A percentile compares a stretch with the other conserved stretches of the same genome.
Evolutionary conservation across 2,329 filamentous ascomycete genomes (phyloP).

Genomic region (Ophiostoma sp.): DNA sequence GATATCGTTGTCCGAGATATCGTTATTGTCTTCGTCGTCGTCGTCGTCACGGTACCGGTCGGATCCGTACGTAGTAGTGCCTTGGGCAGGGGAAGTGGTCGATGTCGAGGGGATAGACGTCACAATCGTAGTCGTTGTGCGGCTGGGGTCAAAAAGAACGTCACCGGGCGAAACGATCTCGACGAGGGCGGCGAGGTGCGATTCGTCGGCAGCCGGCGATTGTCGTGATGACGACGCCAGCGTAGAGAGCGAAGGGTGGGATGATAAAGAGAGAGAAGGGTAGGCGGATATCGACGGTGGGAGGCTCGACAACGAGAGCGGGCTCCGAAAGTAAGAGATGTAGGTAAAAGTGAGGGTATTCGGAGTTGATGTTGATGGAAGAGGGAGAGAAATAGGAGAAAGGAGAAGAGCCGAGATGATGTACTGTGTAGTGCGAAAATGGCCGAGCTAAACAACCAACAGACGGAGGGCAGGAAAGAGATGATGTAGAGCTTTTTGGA

Average conservation of each 20-base stretch:
- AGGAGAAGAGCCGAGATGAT: not conserved
- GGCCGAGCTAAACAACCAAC: not conserved
- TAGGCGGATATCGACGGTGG: not conserved
- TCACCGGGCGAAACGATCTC: constrained; percentile 41
- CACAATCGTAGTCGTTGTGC: constrained; percentile 33
- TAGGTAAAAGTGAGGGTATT: not conserved
- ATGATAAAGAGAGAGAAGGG: not conserved
- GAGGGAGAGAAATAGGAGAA: not conserved
- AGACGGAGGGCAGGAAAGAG: not conserved
- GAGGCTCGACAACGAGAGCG: not conserved
- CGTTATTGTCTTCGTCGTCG: constrained; percentile 2
- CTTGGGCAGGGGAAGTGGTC: not conserved
- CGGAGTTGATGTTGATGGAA: not conserved
- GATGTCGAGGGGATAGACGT: constrained; percentile 9
- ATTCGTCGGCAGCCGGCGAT: constrained; percentile 29
- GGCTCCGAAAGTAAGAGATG: not conserved
- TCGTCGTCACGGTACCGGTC: not conserved
- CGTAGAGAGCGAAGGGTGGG: constrained; percentile 22
- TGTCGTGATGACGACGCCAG: constrained; percentile 30
- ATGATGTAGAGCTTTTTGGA: not conserved
- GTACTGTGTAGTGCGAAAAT: not conserved
- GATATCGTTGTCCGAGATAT: constrained; percentile 1
- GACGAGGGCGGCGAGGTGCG: constrained; percentile 23
- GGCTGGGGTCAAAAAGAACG: constrained; percentile 43
- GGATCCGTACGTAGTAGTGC: not conserved